Conservation (phyloP, 371 early-diverging fungal species). For the Mucor saturninus region DNA sequence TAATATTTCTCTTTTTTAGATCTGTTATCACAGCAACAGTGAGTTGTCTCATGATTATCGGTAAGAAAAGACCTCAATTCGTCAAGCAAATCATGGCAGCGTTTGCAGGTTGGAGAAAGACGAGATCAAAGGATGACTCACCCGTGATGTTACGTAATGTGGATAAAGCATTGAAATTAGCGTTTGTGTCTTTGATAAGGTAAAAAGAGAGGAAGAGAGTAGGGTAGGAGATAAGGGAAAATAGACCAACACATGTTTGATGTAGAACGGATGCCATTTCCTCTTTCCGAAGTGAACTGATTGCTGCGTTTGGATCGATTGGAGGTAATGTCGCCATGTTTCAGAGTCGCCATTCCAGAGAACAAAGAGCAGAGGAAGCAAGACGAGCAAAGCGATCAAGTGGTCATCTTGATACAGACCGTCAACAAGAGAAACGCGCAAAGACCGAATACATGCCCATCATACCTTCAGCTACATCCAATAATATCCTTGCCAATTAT, state of each 20-base stretch:
- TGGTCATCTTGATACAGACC: slow-evolving; percentile 14
- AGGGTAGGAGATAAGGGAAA: not conserved
- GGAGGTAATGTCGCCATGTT: slow-evolving; percentile 54
- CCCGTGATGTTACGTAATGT: slow-evolving; percentile 47
- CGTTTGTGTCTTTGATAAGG: slow-evolving; percentile 51
- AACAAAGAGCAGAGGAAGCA: slow-evolving; percentile 29
- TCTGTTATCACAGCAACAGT: slow-evolving; percentile 50
- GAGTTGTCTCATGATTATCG: slow-evolving; percentile 44
- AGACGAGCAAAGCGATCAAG: slow-evolving; percentile 23
- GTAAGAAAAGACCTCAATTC: slow-evolving; percentile 42
- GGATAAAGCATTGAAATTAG: slow-evolving; percentile 46
- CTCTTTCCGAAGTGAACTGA: slow-evolving; percentile 35
- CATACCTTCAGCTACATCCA: slow-evolving; percentile 14
- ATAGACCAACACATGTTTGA: not conserved
- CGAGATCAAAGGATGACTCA: slow-evolving; percentile 32
- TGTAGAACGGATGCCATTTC: slow-evolving; percentile 38
- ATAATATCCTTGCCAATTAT: slow-evolving; percentile 35
- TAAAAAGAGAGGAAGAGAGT: slow-evolving; percentile 8
- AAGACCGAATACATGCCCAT: slow-evolving; percentile 16
- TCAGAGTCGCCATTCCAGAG: slow-evolving; percentile 24
- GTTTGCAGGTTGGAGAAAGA: slow-evolving; percentile 34
- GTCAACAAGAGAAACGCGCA: slow-evolving; percentile 27
- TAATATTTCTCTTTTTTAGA: slow-evolving; percentile 13
- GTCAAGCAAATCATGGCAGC: slow-evolving; percentile 27
- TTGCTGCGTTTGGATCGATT: slow-evolving; percentile 40